Percentiles rank a stretch among this genome's conserved stretches.
Conservation (phyloP, 2,329 filamentous ascomycete genomes). For the Mariannaea sp. region DNA sequence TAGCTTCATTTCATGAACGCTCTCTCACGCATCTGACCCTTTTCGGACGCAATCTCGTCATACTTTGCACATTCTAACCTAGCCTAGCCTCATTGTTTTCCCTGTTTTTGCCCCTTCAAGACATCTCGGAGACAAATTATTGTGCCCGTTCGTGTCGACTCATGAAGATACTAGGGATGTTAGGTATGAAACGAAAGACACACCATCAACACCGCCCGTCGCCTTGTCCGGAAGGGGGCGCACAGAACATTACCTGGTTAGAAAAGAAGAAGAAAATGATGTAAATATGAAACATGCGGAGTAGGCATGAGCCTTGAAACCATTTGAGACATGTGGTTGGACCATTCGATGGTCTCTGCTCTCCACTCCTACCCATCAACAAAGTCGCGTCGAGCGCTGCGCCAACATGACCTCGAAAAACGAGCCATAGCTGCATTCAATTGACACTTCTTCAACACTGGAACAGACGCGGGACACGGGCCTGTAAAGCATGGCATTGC, state of each 20-base stretch:
- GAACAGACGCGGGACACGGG: not conserved
- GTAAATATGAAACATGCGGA: constrained; percentile 20
- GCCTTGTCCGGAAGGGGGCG: not conserved
- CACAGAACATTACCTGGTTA: not conserved
- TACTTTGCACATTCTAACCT: not conserved
- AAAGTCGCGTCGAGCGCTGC: no score
- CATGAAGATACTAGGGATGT: constrained; percentile 2
- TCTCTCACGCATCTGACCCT: no score
- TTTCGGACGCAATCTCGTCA: no score
- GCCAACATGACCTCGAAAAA: not conserved
- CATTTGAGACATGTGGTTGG: constrained; percentile 11
- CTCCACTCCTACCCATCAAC: not conserved
- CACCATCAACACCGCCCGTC: not conserved
- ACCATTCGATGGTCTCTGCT: not conserved
- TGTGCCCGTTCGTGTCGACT: not conserved
- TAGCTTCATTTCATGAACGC: no score
- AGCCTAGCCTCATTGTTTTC: not conserved
- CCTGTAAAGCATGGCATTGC: not conserved
- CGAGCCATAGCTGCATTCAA: not conserved
- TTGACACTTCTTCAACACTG: not conserved
- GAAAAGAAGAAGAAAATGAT: not conserved
- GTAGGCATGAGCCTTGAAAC: constrained; percentile 22
- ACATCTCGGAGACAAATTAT: not conserved
- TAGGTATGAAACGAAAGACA: not conserved
- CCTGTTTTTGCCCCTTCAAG: not conserved